Percentiles rank a stretch among this genome's conserved stretches.
phyloP scores from a whole-genome alignment of 345 rosid genomes.

The Moricandia moricandioides region DNA sequence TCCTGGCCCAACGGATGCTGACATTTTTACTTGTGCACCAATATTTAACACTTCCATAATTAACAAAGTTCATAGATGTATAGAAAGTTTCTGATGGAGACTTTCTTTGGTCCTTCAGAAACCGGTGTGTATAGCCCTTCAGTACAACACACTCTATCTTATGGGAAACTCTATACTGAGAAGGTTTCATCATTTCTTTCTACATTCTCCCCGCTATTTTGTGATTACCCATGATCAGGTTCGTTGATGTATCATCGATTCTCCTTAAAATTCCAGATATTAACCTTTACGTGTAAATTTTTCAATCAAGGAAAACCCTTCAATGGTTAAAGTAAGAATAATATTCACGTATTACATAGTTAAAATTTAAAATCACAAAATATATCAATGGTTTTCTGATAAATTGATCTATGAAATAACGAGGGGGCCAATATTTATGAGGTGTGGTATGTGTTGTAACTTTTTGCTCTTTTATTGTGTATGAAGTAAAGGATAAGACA shows the following conservation, averaged over 20 bases:
- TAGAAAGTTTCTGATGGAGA: constrained; percentile 53
- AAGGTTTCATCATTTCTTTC: constrained; percentile 44
- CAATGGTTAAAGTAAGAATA: constrained; percentile 71
- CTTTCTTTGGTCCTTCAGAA: constrained; percentile 79
- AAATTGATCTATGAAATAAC: too few relatives aligned
- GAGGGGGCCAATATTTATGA: too few relatives aligned
- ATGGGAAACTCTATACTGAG: constrained; percentile 73
- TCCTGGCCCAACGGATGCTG: too few relatives aligned
- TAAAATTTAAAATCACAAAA: too few relatives aligned
- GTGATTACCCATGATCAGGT: constrained; percentile 38
- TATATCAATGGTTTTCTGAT: too few relatives aligned
- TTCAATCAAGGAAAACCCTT: constrained; percentile 60
- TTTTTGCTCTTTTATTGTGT: too few relatives aligned
- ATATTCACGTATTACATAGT: too few relatives aligned
- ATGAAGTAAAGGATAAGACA: too few relatives aligned
- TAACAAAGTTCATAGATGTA: constrained; percentile 57
- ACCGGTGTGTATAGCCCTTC: constrained; percentile 89
- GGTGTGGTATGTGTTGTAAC: too few relatives aligned
- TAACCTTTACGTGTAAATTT: constrained; percentile 81
- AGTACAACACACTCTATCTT: constrained; percentile 77
- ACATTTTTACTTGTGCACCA: too few relatives aligned
- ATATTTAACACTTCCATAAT: too few relatives aligned
- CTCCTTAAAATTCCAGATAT: constrained; percentile 84
- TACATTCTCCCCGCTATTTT: not conserved
- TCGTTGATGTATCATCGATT: constrained; percentile 59